Evolutionary conservation across 129 eudicot species (phyloP).

Genomic region (Solidago caesia): DNA sequence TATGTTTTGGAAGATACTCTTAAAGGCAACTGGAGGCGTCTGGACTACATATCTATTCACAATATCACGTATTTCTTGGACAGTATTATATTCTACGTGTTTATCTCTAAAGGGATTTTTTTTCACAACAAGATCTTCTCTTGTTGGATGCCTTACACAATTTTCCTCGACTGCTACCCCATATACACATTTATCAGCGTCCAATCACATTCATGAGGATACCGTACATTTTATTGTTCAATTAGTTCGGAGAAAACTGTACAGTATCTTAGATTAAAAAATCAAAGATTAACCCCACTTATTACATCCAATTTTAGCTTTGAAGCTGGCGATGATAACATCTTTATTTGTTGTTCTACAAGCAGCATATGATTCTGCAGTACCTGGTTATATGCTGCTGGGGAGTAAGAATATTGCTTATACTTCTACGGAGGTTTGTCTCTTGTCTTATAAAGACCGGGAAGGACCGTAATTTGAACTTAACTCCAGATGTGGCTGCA

Average conservation of each 20-base stretch:
- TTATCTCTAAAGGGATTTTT: background rate
- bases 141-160: slow-evolving; percentile 30
- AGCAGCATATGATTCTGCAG: slow-evolving; percentile 5
- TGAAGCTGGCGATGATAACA: slow-evolving; percentile 36
- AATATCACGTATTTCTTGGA: slow-evolving; percentile 30
- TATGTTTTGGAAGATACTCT: slow-evolving; percentile 19
- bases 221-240: background rate
- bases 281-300: slow-evolving; percentile 12
- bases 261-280: slow-evolving; percentile 34
- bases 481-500: slow-evolving; percentile 30
- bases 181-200: background rate
- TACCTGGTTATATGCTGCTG: slow-evolving; percentile 18
- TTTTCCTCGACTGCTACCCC: background rate
- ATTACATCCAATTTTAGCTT: slow-evolving; percentile 29
- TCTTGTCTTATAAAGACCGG: slow-evolving; percentile 10
- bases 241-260: background rate
- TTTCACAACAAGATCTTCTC: slow-evolving; percentile 40
- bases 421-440: slow-evolving; percentile 34
- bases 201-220: background rate
- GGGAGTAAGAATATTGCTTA: background rate
- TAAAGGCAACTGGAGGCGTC: no score
- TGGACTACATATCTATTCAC: no score
- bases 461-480: background rate
- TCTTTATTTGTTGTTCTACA: slow-evolving; percentile 31
- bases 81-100: slow-evolving; percentile 27